phyloP scores from a whole-genome alignment of 768 basidiomycete genomes.

The Collybiopsis luxurians region DNA sequence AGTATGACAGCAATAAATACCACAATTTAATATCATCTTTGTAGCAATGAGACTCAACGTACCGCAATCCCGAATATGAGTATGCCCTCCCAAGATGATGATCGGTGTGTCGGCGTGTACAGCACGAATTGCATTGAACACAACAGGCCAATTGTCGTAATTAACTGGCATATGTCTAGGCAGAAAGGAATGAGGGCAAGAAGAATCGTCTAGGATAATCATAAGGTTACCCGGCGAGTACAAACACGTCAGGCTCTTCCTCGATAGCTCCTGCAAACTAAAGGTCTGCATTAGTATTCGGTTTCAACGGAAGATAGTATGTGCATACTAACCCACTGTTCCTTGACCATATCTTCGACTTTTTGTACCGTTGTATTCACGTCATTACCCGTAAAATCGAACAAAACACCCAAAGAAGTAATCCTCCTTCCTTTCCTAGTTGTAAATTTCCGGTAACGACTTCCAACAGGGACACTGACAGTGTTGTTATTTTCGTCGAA shows the following conservation, averaged over 20 bases:
- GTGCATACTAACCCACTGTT: too few relatives aligned
- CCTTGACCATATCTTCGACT: constrained; percentile 74
- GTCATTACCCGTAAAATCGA: constrained; percentile 70
- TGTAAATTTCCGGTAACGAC: constrained; percentile 8
- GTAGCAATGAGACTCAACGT: constrained; percentile 15
- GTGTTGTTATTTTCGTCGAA: constrained; percentile 36
- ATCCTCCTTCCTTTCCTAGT: constrained; percentile 58
- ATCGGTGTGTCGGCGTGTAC: constrained; percentile 75
- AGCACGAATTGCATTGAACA: constrained; percentile 71
- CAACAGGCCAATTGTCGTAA: constrained; percentile 66
- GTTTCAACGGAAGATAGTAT: too few relatives aligned
- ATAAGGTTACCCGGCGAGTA: constrained; percentile 59
- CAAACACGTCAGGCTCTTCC: constrained; percentile 81
- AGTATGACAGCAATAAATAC: too few relatives aligned
- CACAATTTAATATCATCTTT: background rate
- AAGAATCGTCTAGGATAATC: too few relatives aligned
- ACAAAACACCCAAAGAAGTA: constrained; percentile 80
- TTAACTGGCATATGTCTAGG: constrained; percentile 81
- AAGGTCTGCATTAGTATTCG: too few relatives aligned
- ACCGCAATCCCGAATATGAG: constrained; percentile 79
- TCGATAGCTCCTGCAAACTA: constrained; percentile 77
- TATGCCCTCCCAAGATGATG: constrained; percentile 80
- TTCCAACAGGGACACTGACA: constrained; percentile 36
- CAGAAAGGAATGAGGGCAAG: too few relatives aligned
- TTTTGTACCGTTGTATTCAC: constrained; percentile 72